A percentile compares a stretch with the other conserved stretches of the same genome.
These are phyloP conservation scores for Gymnopilus dilepis DNA, from an alignment of 768 basidiomycete genomes.

Conservation along the genomic window DNA sequence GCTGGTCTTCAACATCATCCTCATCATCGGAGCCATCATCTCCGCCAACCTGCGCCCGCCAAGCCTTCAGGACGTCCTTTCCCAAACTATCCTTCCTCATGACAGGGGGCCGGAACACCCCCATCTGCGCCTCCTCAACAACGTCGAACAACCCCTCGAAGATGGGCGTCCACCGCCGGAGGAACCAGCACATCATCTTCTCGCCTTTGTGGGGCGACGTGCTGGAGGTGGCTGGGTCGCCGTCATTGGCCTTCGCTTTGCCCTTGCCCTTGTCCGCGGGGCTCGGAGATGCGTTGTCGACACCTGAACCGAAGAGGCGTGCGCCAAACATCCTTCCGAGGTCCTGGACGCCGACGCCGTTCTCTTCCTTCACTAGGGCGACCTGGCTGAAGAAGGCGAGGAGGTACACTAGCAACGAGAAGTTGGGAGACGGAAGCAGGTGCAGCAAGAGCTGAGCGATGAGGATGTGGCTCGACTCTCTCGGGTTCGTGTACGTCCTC, in stretches of 20 bases:
- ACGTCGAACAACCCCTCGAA: conserved; percentile 38
- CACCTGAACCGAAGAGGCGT: conserved; percentile 34
- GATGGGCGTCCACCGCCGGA: conserved; percentile 38
- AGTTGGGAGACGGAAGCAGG: conserved; percentile 48
- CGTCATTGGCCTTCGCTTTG: not conserved
- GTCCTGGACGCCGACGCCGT: conserved; percentile 37
- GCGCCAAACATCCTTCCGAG: conserved; percentile 39
- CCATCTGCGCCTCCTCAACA: conserved; percentile 27
- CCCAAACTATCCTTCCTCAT: conserved; percentile 20
- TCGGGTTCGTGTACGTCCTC: conserved; percentile 24
- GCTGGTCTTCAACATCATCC: not conserved
- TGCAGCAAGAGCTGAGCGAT: conserved; percentile 43
- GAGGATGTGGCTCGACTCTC: conserved; percentile 28
- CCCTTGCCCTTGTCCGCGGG: not conserved
- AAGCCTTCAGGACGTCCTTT: conserved; percentile 12
- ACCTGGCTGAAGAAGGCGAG: conserved; percentile 51
- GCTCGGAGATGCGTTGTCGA: conserved; percentile 11
- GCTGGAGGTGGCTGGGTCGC: not conserved
- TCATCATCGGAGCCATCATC: not conserved
- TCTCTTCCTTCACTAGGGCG: conserved; percentile 38
- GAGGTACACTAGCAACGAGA: conserved; percentile 49
- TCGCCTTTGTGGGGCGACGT: conserved; percentile 19
- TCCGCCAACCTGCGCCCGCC: not conserved
- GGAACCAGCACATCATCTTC: conserved; percentile 40
- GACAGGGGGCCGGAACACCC: conserved; percentile 15